A percentile compares a stretch with the other conserved stretches of the same genome.
These are phyloP conservation scores for Pseudophaeomoniella oleicola DNA, from an alignment of 2,329 filamentous ascomycete genomes.

Conservation along the genomic window DNA sequence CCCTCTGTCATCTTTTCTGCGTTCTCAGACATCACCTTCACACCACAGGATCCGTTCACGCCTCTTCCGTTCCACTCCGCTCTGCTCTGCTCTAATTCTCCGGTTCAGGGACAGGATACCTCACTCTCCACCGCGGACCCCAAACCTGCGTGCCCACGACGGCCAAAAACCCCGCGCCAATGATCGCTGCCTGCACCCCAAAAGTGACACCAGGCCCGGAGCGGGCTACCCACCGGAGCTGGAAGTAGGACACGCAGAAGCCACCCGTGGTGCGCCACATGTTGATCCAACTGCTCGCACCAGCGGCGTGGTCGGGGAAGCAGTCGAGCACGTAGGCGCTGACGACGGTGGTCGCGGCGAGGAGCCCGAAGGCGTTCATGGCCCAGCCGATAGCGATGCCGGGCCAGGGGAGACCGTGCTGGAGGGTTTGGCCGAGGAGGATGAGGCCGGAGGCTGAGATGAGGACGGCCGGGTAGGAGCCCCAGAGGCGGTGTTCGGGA, in stretches of 20 bases:
- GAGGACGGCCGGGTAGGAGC: constrained; percentile 18
- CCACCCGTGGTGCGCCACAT: constrained; percentile 25
- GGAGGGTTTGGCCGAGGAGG: constrained; percentile 19
- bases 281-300: constrained; percentile 21
- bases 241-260: constrained; percentile 22
- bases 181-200: constrained; percentile 18
- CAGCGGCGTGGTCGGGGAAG: constrained; percentile 19
- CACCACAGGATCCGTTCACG: no score
- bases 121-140: background rate
- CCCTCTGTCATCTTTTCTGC: no score
- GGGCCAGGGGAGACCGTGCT: constrained; percentile 20
- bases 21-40: no score
- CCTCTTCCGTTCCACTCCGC: no score
- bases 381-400: constrained; percentile 22
- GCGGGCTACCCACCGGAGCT: constrained; percentile 19
- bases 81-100: no score
- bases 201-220: constrained; percentile 19
- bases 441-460: constrained; percentile 18
- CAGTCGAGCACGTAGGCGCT: constrained; percentile 22
- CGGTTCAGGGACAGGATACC: background rate
- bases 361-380: constrained; percentile 21
- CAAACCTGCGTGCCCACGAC: constrained; percentile 12
- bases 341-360: constrained; percentile 19
- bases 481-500: constrained; percentile 20
- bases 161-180: constrained; percentile 13